Percentiles rank a stretch among this genome's conserved stretches.
phyloP scores from a whole-genome alignment of 352 stramenopile genomes.

The Globisporangium nodosum region DNA sequence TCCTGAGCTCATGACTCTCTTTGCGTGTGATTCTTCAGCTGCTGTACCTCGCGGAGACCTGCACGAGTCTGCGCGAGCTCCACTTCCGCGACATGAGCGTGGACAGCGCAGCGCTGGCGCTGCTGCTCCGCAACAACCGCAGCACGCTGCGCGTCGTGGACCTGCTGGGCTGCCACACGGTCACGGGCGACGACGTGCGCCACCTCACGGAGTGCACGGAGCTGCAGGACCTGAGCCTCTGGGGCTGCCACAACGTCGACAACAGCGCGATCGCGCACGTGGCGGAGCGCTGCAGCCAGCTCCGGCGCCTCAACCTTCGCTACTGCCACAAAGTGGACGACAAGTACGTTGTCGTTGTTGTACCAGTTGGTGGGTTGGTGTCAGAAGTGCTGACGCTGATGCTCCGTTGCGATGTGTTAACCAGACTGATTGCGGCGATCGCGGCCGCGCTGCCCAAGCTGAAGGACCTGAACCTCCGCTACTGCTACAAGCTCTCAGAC shows the following conservation, averaged over 20 bases:
- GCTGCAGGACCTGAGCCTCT: conserved; percentile 59
- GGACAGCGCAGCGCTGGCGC: conserved; percentile 40
- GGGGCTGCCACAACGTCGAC: conserved; percentile 76
- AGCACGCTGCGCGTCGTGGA: conserved; percentile 56
- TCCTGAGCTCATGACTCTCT: not conserved
- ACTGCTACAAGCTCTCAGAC: conserved; percentile 86
- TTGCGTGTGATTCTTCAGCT: conserved; percentile 12
- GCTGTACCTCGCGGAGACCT: conserved; percentile 32
- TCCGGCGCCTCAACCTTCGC: conserved; percentile 65
- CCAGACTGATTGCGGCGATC: conserved; percentile 46
- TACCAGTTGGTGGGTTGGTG: no score
- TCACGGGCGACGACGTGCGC: conserved; percentile 47
- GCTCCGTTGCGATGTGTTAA: not conserved
- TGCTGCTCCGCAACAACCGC: conserved; percentile 40
- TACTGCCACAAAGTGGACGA: conserved; percentile 86
- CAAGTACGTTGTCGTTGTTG: conserved; percentile 14
- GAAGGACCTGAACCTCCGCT: conserved; percentile 72
- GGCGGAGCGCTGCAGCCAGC: conserved; percentile 29
- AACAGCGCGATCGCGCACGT: conserved; percentile 58
- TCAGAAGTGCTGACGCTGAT: not conserved
- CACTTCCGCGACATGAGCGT: conserved; percentile 68
- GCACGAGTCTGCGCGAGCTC: conserved; percentile 47
- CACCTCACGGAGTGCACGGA: conserved; percentile 32
- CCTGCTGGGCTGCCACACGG: conserved; percentile 71
- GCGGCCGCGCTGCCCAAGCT: conserved; percentile 37